A percentile compares a stretch with the other conserved stretches of the same genome.
Evolutionary conservation across 1,139 yeast genomes (phyloP).

Genomic region (Sugiyamaella xylanicola): DNA sequence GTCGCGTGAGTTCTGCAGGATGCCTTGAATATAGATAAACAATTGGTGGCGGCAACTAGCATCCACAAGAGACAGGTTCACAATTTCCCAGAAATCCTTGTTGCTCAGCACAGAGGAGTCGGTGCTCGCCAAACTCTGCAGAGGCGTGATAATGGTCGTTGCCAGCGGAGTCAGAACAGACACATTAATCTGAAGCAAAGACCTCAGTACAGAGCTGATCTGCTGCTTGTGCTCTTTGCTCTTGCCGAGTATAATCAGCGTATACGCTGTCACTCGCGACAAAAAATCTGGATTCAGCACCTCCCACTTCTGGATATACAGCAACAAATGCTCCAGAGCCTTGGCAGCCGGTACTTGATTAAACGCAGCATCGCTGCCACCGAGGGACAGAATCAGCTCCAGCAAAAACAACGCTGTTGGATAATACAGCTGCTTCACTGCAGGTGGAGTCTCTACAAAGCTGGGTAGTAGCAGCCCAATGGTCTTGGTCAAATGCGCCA

Average conservation of each 20-base stretch:
- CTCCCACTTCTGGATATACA: slow-evolving; percentile 33
- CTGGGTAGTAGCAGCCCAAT: slow-evolving; percentile 36
- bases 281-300: slow-evolving; percentile 39
- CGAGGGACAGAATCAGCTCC: slow-evolving; percentile 32
- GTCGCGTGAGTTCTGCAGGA: slow-evolving; percentile 47
- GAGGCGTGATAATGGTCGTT: slow-evolving; percentile 47
- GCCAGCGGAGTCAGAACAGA: slow-evolving; percentile 26
- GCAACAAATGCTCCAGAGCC: slow-evolving; percentile 24
- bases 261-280: slow-evolving; percentile 34
- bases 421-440: slow-evolving; percentile 30
- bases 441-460: slow-evolving; percentile 29
- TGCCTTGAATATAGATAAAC: slow-evolving; percentile 52
- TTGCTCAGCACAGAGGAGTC: slow-evolving; percentile 46
- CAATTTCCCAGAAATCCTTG: slow-evolving; percentile 65
- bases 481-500: slow-evolving; percentile 26
- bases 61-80: slow-evolving; percentile 60
- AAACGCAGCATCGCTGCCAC: slow-evolving; percentile 23
- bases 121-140: slow-evolving; percentile 54
- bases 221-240: slow-evolving; percentile 46
- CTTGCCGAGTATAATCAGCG: slow-evolving; percentile 36
- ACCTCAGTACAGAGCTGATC: slow-evolving; percentile 34
- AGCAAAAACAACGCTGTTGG: slow-evolving; percentile 31
- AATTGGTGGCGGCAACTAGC: slow-evolving; percentile 54
- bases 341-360: slow-evolving; percentile 22
- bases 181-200: slow-evolving; percentile 22